A percentile compares a stretch with the other conserved stretches of the same genome.
Conservation (phyloP, 2,329 filamentous ascomycete genomes). For the Chrysoporthe austroafricana region DNA sequence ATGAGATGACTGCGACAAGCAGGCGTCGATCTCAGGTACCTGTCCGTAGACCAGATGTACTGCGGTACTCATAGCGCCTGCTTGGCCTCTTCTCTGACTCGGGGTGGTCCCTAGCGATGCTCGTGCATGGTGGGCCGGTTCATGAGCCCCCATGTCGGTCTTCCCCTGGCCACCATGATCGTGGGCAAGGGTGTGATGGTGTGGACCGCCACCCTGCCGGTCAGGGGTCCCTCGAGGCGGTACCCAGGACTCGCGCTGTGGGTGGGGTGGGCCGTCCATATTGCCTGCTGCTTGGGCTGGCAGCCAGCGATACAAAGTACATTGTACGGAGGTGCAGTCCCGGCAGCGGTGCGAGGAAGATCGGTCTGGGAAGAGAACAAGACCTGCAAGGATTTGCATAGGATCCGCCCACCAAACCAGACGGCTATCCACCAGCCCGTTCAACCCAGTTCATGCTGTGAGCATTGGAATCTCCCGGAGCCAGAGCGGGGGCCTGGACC, state of each 20-base stretch:
- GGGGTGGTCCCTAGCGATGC: slow-evolving; percentile 39
- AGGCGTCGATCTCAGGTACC: slow-evolving; percentile 36
- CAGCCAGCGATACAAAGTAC: slow-evolving; percentile 5
- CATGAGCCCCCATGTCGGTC: slow-evolving; percentile 29
- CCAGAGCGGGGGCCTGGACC: slow-evolving; percentile 3
- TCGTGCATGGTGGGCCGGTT: slow-evolving; percentile 31
- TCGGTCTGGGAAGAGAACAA: slow-evolving; percentile 10
- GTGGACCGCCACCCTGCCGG: slow-evolving; percentile 25
- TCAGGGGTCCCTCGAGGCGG: slow-evolving; percentile 15
- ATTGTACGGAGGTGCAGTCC: background rate
- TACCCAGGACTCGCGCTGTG: background rate
- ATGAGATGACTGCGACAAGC: slow-evolving; percentile 43
- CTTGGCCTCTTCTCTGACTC: slow-evolving; percentile 40
- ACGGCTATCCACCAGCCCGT: slow-evolving; percentile 24
- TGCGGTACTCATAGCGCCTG: slow-evolving; percentile 42
- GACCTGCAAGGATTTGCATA: slow-evolving; percentile 26
- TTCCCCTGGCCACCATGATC: slow-evolving; percentile 24
- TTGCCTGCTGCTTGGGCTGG: slow-evolving; percentile 10
- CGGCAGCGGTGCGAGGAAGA: slow-evolving; percentile 10
- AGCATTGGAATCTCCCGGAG: slow-evolving; percentile 18
- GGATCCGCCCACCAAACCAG: slow-evolving; percentile 20
- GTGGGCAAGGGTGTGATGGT: slow-evolving; percentile 21
- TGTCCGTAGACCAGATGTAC: slow-evolving; percentile 31
- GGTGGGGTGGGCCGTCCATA: background rate
- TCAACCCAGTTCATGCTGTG: slow-evolving; percentile 21